Conservation (phyloP, 1,139 yeast species). For the Yamadazyma dendronema region DNA sequence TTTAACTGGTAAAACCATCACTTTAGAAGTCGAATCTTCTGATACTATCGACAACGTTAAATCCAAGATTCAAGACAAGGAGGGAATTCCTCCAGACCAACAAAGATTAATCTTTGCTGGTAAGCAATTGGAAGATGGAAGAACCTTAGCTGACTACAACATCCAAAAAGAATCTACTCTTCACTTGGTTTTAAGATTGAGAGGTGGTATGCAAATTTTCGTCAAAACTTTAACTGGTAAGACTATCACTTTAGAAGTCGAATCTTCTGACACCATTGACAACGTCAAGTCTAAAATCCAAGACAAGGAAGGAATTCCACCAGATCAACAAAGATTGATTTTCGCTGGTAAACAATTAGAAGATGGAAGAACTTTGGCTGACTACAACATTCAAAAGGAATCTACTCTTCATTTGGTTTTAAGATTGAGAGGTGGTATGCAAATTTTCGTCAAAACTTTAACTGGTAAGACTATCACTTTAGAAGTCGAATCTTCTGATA, state of each 20-base stretch:
- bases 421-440: conserved; percentile 99
- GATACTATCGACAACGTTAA: conserved; percentile 70
- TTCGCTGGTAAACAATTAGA: conserved; percentile 63
- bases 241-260: conserved; percentile 70
- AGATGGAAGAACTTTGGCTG: conserved; percentile 68
- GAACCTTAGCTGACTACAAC: conserved; percentile 55
- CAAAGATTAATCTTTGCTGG: conserved; percentile 58
- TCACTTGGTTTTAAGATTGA: conserved; percentile 91
- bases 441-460: conserved; percentile 94
- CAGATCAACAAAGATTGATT: conserved; percentile 55
- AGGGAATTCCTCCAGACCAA: conserved; percentile 54
- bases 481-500: conserved; percentile 72
- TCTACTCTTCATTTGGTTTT: conserved; percentile 89
- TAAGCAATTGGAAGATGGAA: conserved; percentile 64
- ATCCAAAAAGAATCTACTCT: conserved; percentile 58
- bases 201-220: conserved; percentile 98
- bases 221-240: conserved; percentile 95
- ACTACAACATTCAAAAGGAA: conserved; percentile 32
- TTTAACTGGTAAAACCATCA: conserved; percentile 84
- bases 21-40: conserved; percentile 66
- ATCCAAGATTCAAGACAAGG: conserved; percentile 53
- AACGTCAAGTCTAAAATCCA: conserved; percentile 57
- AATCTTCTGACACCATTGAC: conserved; percentile 72
- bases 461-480: conserved; percentile 83
- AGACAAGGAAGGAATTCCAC: conserved; percentile 54